Evolutionary conservation across 768 basidiomycete genomes (phyloP).

Genomic region (Russula sp.): DNA sequence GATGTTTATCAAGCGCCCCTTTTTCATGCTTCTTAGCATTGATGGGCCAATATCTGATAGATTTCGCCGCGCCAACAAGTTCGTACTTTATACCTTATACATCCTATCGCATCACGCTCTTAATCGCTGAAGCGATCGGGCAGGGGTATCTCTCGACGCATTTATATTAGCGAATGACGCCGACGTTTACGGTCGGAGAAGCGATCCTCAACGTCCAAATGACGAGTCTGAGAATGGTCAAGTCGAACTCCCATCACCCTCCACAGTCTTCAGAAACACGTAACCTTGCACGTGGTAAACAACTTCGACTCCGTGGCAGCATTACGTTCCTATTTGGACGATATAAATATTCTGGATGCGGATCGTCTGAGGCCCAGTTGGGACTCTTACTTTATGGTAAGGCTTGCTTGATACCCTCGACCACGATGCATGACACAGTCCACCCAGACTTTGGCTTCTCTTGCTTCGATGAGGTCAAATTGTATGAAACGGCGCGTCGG

Average conservation of each 20-base stretch:
- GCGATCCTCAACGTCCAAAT: conserved; percentile 4
- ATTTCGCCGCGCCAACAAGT: conserved; percentile 58
- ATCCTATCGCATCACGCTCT: conserved; percentile 15
- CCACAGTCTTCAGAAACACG: conserved; percentile 44
- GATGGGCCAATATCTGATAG: conserved; percentile 79
- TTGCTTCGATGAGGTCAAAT: conserved; percentile 87
- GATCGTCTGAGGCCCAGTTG: conserved; percentile 83
- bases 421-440: conserved; percentile 14
- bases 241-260: conserved; percentile 25
- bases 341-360: conserved; percentile 63
- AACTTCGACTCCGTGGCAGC: conserved; percentile 52
- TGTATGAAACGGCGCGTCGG: conserved; percentile 98
- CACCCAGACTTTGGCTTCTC: conserved; percentile 75
- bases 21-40: conserved; percentile 78
- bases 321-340: conserved; percentile 62
- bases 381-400: conserved; percentile 97
- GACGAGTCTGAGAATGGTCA: background rate
- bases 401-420: conserved; percentile 26
- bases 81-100: background rate
- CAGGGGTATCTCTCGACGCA: conserved; percentile 53
- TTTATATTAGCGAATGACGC: conserved; percentile 76
- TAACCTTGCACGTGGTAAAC: conserved; percentile 63
- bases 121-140: conserved; percentile 19
- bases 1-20: conserved; percentile 80
- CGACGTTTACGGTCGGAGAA: conserved; percentile 53